Percentiles rank a stretch among this genome's conserved stretches.
These are phyloP conservation scores for Ambrosiella cleistominuta DNA, from an alignment of 2,329 filamentous ascomycete species.

Conservation along the genomic window DNA sequence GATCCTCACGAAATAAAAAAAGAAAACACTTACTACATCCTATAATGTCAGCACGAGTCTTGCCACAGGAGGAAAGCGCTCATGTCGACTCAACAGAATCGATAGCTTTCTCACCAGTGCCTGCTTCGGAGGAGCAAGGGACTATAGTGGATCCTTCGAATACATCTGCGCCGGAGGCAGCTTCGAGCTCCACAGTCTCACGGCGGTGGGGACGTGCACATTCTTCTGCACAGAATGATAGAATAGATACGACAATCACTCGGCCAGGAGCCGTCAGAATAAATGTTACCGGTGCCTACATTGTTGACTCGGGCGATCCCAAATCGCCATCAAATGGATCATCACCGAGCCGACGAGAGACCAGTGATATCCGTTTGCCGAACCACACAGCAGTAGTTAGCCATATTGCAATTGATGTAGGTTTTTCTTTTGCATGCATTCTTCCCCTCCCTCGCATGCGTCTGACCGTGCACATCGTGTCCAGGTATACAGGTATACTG, in stretches of 20 bases:
- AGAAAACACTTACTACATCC: not conserved
- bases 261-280: conserved; percentile 66
- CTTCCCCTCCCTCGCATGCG: conserved; percentile 10
- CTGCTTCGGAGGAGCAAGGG: not conserved
- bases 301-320: conserved; percentile 61
- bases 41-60: not conserved
- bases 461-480: conserved; percentile 6
- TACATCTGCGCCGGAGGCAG: not conserved
- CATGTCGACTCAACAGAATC: not conserved
- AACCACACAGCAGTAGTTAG: conserved; percentile 91
- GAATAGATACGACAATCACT: conserved; percentile 43
- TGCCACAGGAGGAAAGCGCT: not conserved
- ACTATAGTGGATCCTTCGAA: not conserved
- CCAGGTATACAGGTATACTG: conserved; percentile 13
- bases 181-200: not conserved
- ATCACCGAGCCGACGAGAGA: conserved; percentile 41
- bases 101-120: not conserved
- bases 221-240: conserved; percentile 25
- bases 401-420: conserved; percentile 89
- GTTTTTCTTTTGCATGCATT: conserved; percentile 20
- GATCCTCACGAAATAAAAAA: no score
- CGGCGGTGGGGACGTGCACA: conserved; percentile 8
- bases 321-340: conserved; percentile 29
- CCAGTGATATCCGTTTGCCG: conserved; percentile 85
- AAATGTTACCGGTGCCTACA: conserved; percentile 92